These are phyloP conservation scores for Globisporangium rhizosaccharum DNA, from an alignment of 352 stramenopile species.

Conservation along the genomic window DNA sequence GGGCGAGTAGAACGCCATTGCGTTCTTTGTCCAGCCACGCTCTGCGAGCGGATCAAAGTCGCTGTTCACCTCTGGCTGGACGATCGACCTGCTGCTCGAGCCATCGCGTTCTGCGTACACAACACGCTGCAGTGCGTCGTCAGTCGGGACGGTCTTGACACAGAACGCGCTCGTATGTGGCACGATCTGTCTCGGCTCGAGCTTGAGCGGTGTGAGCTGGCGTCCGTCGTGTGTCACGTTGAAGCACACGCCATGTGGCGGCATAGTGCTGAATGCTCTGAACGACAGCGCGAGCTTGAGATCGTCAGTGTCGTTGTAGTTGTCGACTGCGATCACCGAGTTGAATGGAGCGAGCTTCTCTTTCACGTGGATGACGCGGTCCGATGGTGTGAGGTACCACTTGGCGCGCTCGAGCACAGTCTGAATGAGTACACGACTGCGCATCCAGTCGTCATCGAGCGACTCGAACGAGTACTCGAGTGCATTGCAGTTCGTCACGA, in stretches of 20 bases:
- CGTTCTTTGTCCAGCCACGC: conserved; percentile 25
- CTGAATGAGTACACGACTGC: conserved; percentile 20
- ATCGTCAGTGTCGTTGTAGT: conserved; percentile 7
- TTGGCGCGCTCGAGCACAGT: conserved; percentile 15
- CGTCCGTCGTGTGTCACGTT: conserved; percentile 9
- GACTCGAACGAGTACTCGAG: conserved; percentile 45
- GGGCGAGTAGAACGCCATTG: conserved; percentile 15
- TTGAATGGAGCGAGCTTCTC: conserved; percentile 30
- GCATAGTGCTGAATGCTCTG: conserved; percentile 27
- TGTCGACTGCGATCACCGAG: conserved; percentile 18
- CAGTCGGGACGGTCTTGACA: conserved; percentile 21
- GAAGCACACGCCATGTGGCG: conserved; percentile 30
- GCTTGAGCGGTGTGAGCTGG: conserved; percentile 9
- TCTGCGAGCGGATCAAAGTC: conserved; percentile 24
- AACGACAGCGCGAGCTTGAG: conserved; percentile 27
- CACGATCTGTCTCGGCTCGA: conserved; percentile 7
- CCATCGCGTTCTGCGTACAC: conserved; percentile 27
- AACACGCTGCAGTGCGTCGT: conserved; percentile 26
- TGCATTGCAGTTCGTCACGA: conserved; percentile 43
- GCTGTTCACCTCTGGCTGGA: conserved; percentile 24
- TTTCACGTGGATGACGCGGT: conserved; percentile 26
- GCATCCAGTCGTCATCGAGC: conserved; percentile 22
- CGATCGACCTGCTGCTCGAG: conserved; percentile 11
- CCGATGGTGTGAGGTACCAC: conserved; percentile 25
- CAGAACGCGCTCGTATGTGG: conserved; percentile 22